A percentile compares a stretch with the other conserved stretches of the same genome.
Evolutionary conservation across 177 flowering plant species (phyloP).

Genomic region (Vitis hybrid): DNA sequence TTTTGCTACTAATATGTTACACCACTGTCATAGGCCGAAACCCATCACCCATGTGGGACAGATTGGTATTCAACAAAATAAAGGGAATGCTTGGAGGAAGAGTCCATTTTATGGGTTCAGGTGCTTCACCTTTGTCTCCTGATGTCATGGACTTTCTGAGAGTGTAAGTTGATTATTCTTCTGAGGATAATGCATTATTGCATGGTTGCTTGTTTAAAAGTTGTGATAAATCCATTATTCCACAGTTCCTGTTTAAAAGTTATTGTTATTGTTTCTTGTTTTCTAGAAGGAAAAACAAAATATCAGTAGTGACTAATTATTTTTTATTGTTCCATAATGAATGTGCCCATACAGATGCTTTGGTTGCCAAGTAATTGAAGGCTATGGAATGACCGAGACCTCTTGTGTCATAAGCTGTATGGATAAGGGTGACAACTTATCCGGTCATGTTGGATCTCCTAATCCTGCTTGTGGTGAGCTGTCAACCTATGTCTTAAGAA

Average conservation of each 20-base stretch:
- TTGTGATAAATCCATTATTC: too few species aligned
- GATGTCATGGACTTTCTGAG: conserved; percentile 92
- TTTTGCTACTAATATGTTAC: background rate
- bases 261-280: too few species aligned
- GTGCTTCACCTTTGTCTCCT: conserved; percentile 99
- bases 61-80: conserved; percentile 90
- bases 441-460: conserved; percentile 98
- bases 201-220: too few species aligned
- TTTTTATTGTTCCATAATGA: background rate
- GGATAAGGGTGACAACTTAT: conserved; percentile 61
- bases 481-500: background rate
- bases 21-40: conserved; percentile 53
- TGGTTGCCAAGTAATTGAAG: conserved; percentile 79
- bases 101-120: conserved; percentile 78
- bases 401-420: conserved; percentile 74
- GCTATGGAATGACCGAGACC: conserved; percentile 99
- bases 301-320: too few species aligned
- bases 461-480: conserved; percentile 91
- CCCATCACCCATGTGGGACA: conserved; percentile 95
- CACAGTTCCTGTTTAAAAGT: too few species aligned
- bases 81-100: conserved; percentile 89
- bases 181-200: background rate
- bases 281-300: too few species aligned
- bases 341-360: conserved; percentile 59
- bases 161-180: conserved; percentile 61